Conservation (phyloP, 2,329 filamentous ascomycete species). For the Trichoderma breve region DNA sequence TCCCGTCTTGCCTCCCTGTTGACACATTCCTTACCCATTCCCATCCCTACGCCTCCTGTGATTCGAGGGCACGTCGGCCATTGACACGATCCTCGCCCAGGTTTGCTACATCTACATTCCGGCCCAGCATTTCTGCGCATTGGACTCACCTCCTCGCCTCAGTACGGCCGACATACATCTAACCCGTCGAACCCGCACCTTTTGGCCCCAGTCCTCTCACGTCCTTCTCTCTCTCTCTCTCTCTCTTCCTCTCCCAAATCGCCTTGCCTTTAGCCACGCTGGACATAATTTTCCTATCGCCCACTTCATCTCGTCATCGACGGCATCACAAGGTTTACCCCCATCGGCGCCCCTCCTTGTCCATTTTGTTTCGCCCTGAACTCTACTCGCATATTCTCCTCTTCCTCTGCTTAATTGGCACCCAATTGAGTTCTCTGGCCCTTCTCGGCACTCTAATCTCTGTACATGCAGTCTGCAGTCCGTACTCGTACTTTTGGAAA, state of each 20-base stretch:
- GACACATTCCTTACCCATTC: slow-evolving; percentile 34
- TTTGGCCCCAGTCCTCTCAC: neutral
- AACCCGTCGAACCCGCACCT: slow-evolving; percentile 8
- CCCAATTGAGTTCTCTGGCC: neutral
- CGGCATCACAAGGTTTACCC: neutral
- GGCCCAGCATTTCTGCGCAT: slow-evolving; percentile 16
- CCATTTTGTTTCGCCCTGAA: neutral
- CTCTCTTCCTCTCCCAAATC: neutral
- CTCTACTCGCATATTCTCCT: neutral
- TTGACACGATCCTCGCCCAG: slow-evolving; percentile 14
- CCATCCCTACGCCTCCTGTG: slow-evolving; percentile 32
- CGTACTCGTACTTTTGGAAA: slow-evolving; percentile 15
- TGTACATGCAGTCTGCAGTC: slow-evolving; percentile 27
- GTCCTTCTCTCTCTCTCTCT: neutral
- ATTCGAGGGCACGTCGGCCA: slow-evolving; percentile 20
- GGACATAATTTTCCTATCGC: neutral
- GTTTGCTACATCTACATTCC: slow-evolving; percentile 20
- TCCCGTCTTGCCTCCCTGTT: slow-evolving; percentile 9
- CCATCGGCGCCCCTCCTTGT: neutral
- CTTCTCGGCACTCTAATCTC: neutral
- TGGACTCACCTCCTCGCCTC: slow-evolving; percentile 12
- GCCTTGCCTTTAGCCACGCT: neutral
- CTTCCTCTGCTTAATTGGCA: neutral
- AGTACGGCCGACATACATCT: slow-evolving; percentile 14
- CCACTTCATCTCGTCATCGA: neutral